These are phyloP conservation scores for Cladosporium oxysporum DNA, from an alignment of 2,329 filamentous ascomycete genomes.

Conservation along the genomic window DNA sequence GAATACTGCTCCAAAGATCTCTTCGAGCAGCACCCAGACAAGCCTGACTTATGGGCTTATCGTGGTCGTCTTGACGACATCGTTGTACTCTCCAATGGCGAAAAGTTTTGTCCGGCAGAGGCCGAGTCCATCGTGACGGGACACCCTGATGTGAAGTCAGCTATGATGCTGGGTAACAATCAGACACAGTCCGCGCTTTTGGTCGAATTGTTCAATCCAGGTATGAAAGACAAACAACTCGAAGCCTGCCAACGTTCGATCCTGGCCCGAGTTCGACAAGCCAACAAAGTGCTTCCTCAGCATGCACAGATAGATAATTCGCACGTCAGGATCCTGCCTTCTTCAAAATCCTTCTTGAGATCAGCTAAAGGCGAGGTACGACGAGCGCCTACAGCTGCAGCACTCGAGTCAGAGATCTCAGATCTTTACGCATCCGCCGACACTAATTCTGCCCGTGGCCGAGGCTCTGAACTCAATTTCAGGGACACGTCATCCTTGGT, in stretches of 20 bases:
- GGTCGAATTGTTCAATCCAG: constrained; percentile 33
- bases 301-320: constrained; percentile 47
- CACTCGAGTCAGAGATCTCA: constrained; percentile 8
- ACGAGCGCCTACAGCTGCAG: constrained; percentile 18
- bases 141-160: constrained; percentile 36
- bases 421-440: constrained; percentile 17
- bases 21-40: constrained; percentile 32
- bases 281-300: constrained; percentile 34
- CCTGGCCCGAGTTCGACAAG: background rate
- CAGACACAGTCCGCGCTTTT: constrained; percentile 35
- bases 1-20: constrained; percentile 36
- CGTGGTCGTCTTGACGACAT: constrained; percentile 35
- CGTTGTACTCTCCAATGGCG: constrained; percentile 34
- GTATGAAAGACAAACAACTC: constrained; percentile 1
- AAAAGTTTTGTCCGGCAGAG: constrained; percentile 32
- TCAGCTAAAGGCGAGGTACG: constrained; percentile 23
- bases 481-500: background rate
- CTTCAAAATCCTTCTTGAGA: constrained; percentile 17
- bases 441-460: background rate
- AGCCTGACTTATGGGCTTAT: constrained; percentile 33
- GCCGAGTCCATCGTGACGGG: background rate
- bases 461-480: background rate
- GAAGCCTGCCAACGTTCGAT: background rate
- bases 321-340: constrained; percentile 41
- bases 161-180: constrained; percentile 37